Base-by-base conservation (phyloP, 2,329 filamentous ascomycete species). In the Neoascochyta sp. region DNA sequence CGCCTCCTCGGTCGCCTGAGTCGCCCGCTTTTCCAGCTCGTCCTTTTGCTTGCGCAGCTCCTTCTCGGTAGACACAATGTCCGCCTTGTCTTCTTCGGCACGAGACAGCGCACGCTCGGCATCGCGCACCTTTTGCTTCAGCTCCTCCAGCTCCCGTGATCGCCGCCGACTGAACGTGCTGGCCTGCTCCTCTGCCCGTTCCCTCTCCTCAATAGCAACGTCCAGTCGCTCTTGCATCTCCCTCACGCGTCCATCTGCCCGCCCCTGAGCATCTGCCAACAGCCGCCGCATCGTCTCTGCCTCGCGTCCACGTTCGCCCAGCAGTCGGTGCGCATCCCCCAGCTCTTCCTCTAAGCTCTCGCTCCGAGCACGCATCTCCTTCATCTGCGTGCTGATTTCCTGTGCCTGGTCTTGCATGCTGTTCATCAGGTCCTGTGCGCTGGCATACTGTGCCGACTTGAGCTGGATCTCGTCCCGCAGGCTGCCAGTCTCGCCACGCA, bases 341-440 rank as follows among this genome's bases (percentile, higher is more conserved):
- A 96, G 73, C 61, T 98, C 92, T 64, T 98, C 92, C 54, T 95
- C 90, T 1, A 96, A 69, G 35, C 81, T 85, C 53, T 95, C 89
- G 21, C 81, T 83, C 45, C 87, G 81, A 27, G 82, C 78, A 39
- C 84, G 80, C 1, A 85, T 79, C 64, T 98, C 92, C 62, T 92
- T 94, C 64, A 95, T 83, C 65, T 95, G 92, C 45, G 86, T 83
- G 4, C 81, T 81, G 53, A 96, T 76, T 66, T 98, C 92, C 2
- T 84, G 77, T 1, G 83, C 83, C 66, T 96, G 88, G 50, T 95
- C 88, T 39, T 89, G 85, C 86, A 96, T 92, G 57, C 86, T 94
- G 50, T 81, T 82, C 60, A 96, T 80, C 9, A 95, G 67, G 28
- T 82, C 84, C 60, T 96, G 86, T 0, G 87, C 84, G 45, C 81